Percentiles rank a stretch among this genome's conserved stretches.
These are phyloP conservation scores for Rubus parviflorus DNA, from an alignment of 306 rosid species.

Conservation along the genomic window DNA sequence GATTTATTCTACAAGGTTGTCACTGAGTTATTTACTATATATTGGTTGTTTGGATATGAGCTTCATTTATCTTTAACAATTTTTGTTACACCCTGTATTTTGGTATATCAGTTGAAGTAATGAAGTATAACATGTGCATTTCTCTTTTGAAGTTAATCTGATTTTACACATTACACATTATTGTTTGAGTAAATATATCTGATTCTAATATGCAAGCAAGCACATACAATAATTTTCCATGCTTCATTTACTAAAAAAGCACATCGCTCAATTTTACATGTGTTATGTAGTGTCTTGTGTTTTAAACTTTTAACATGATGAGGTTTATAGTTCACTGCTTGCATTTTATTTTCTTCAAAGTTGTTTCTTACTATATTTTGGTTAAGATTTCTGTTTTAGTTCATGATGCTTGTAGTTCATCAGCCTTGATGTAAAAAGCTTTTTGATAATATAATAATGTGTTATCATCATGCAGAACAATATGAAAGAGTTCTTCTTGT, in stretches of 20 bases:
- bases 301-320: too few species aligned
- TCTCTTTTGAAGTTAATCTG: neutral
- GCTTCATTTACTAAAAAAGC: neutral
- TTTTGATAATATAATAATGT: neutral
- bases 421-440: neutral
- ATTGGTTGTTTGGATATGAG: neutral
- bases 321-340: too few species aligned
- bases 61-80: neutral
- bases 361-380: too few species aligned
- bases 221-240: neutral
- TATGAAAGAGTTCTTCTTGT: too few species aligned
- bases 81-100: neutral
- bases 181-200: neutral
- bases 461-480: neutral
- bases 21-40: neutral
- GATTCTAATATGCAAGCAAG: neutral
- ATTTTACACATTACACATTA: neutral
- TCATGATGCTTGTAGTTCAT: too few species aligned
- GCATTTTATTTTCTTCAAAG: too few species aligned
- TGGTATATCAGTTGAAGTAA: neutral
- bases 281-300: neutral
- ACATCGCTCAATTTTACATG: neutral
- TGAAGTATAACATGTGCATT: neutral
- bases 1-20: conserved; percentile 91
- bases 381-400: too few species aligned